phyloP scores from a whole-genome alignment of 305 asterid genomes.

The Rubia occidens region DNA sequence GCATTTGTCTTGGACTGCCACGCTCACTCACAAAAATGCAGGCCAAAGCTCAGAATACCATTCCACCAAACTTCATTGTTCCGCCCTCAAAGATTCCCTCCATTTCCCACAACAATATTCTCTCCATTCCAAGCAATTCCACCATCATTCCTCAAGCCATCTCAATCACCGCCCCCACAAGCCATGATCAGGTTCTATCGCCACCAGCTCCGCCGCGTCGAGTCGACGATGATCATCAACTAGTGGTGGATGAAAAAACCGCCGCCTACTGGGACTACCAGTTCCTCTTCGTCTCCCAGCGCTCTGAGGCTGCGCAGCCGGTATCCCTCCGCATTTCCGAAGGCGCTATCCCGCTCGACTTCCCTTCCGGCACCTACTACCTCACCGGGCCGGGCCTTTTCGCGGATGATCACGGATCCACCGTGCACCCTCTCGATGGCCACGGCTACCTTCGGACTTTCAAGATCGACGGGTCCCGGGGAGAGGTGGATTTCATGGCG shows the following conservation, averaged over 20 bases:
- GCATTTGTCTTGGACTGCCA: background rate
- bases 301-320: constrained; percentile 61
- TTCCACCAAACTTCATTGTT: constrained; percentile 33
- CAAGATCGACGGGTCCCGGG: constrained; percentile 34
- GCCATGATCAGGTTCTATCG: constrained; percentile 14
- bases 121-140: constrained; percentile 21
- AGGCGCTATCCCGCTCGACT: constrained; percentile 63
- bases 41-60: constrained; percentile 41
- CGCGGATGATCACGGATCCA: constrained; percentile 87
- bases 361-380: constrained; percentile 76
- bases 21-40: constrained; percentile 28
- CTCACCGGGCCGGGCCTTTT: constrained; percentile 88
- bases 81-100: constrained; percentile 30
- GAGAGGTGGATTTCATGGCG: constrained; percentile 67
- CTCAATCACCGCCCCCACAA: constrained; percentile 44
- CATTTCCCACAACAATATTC: constrained; percentile 21
- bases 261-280: constrained; percentile 91
- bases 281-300: constrained; percentile 76
- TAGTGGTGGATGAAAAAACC: constrained; percentile 39
- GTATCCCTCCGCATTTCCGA: constrained; percentile 63
- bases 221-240: constrained; percentile 7
- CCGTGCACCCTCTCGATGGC: constrained; percentile 93
- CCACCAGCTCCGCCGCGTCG: constrained; percentile 12
- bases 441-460: constrained; percentile 80
- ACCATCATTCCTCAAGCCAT: constrained; percentile 46